Evolutionary conservation across 257 asterid species (phyloP).

Genomic region (Jasminum sambac): DNA sequence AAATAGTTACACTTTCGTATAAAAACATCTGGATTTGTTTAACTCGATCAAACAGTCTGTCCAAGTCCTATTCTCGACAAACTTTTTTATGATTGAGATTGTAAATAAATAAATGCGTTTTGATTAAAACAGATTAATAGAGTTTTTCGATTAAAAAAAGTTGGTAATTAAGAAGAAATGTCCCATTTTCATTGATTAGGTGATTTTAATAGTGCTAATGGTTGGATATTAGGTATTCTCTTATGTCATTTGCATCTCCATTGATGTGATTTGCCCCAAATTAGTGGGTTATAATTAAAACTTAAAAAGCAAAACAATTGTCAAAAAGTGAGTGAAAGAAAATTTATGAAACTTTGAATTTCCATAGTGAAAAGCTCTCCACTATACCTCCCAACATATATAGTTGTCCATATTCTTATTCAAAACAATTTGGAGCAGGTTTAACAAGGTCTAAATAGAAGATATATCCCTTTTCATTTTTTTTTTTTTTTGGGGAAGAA

Average conservation of each 20-base stretch:
- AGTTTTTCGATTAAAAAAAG: not conserved
- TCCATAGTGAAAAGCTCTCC: conserved; percentile 18
- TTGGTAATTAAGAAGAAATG: not conserved
- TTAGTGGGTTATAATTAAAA: conserved; percentile 51
- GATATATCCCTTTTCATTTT: no score
- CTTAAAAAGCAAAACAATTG: conserved; percentile 40
- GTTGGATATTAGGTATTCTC: conserved; percentile 22
- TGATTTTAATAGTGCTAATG: not conserved
- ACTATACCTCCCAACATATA: not conserved
- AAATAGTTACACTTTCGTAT: not conserved
- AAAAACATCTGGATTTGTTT: not conserved
- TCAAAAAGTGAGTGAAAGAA: conserved; percentile 31
- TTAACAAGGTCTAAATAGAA: no score
- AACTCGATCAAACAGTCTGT: not conserved
- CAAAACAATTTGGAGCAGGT: not conserved
- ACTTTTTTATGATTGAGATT: not conserved
- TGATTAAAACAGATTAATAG: not conserved
- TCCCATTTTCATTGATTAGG: not conserved
- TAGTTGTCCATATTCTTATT: not conserved
- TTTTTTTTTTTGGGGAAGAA: no score
- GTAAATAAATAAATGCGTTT: not conserved
- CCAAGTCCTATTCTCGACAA: not conserved
- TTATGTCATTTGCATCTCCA: conserved; percentile 25
- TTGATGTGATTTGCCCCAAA: conserved; percentile 52
- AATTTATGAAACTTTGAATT: conserved; percentile 18